phyloP scores from a whole-genome alignment of 2,329 filamentous ascomycete genomes.

The Conoideocrella luteorostrata region DNA sequence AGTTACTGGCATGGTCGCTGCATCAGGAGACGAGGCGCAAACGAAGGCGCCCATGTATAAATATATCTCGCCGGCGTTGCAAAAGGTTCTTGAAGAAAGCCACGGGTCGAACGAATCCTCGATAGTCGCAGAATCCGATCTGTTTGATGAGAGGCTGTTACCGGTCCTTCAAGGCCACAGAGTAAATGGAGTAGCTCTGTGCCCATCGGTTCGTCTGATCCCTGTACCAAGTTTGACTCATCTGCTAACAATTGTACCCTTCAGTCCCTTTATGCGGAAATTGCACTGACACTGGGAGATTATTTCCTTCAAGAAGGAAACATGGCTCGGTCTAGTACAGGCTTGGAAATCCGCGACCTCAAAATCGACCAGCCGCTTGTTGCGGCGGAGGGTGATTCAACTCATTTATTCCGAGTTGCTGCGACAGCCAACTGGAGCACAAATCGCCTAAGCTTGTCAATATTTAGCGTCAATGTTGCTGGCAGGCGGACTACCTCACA shows the following conservation, averaged over 20 bases:
- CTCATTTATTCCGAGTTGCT: conserved; percentile 25
- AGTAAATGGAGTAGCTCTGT: conserved; percentile 6
- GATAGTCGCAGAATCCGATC: conserved; percentile 43
- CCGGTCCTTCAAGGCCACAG: conserved; percentile 3
- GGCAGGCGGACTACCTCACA: neutral
- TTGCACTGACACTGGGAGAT: conserved; percentile 55
- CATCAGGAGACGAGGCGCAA: neutral
- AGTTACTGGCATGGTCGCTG: conserved; percentile 20
- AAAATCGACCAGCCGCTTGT: conserved; percentile 52
- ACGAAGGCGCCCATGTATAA: neutral
- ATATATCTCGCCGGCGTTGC: too few species aligned
- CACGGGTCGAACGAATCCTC: conserved; percentile 41
- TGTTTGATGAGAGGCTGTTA: conserved; percentile 7
- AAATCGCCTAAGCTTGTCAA: conserved; percentile 35
- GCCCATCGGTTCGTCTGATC: too few species aligned
- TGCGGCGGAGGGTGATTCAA: conserved; percentile 18
- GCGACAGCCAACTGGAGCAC: conserved; percentile 36
- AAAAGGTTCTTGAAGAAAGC: conserved; percentile 49
- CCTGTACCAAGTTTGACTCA: too few species aligned
- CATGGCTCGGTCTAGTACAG: conserved; percentile 48
- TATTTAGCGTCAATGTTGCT: conserved; percentile 7
- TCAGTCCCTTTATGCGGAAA: conserved; percentile 55
- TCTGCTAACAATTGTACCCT: too few species aligned
- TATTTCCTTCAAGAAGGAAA: conserved; percentile 58
- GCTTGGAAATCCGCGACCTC: conserved; percentile 60